Evolutionary conservation across 257 asterid genomes (phyloP), one percentile per base, ranked within the genome.

Genomic region (Hygrophila difformis): DNA sequence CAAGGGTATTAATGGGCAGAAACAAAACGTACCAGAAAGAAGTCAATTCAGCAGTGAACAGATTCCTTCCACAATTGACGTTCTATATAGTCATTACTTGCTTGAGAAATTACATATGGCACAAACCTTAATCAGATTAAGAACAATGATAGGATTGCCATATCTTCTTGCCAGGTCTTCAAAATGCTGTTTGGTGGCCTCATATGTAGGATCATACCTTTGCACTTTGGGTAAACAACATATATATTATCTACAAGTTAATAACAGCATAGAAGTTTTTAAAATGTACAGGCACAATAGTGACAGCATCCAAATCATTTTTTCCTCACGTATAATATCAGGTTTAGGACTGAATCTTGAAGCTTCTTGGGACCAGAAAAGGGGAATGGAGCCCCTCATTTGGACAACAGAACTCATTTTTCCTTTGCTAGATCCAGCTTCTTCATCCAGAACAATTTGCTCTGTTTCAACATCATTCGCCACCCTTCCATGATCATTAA

Each of bases 371-470:
- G 98, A 91, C 98, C 98, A 91, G 72, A 91, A 91, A 62, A 91
- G 96, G 37, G 98, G 98, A 64, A 91, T 91, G 54, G 98, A 91
- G 64, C 98, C 98, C 86, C 96, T 85, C 98, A 91, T 80, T 67
- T 91, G 98, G 54, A 86, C 85, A 68, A 91, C 93, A 55, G 96
- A 91, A 77, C 95, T 91, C 98, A 91, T 91, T 68, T 76, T 79
- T 47, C 98, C 98, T 69, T 86, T 91, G 76, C 71, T 66, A 13
- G 94, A 76, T 37, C 98, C 98, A 72, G 95, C 93, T 70, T 91
- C 95, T 64, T 91, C 98, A 39, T 86, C 96, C 50, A 91, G 88
- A 62, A 91, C 88, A 55, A 91, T 80, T 65, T 91, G 98, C 62
- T 91, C 98, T 18, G 94, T 91, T 78, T 91, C 98, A 53, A 91